These are phyloP conservation scores for Aspergillus calidoustus DNA, from an alignment of 2,329 filamentous ascomycete species.

Conservation along the genomic window DNA sequence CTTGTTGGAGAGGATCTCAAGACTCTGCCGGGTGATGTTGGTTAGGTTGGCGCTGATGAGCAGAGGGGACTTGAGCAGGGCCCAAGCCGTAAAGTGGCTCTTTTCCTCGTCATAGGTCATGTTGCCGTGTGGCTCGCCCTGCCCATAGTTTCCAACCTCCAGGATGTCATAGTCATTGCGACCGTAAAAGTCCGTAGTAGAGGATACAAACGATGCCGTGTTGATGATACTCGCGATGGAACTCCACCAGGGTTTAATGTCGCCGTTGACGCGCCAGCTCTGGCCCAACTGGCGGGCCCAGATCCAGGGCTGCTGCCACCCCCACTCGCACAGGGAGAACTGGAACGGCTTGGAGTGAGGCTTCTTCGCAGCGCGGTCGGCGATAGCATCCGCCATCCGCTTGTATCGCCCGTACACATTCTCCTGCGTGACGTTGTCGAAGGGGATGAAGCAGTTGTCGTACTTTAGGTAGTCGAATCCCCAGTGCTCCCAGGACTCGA, in stretches of 20 bases:
- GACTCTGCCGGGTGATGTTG: background rate
- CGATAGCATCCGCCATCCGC: slow-evolving; percentile 2
- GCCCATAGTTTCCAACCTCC: background rate
- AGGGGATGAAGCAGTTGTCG: slow-evolving; percentile 10
- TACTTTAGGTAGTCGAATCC: slow-evolving; percentile 1
- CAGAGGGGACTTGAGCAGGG: background rate
- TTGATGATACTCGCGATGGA: background rate
- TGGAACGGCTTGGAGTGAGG: background rate
- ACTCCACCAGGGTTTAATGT: slow-evolving; percentile 1
- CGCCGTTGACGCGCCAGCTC: slow-evolving; percentile 1
- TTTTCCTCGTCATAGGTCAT: slow-evolving; percentile 1
- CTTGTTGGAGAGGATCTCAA: background rate
- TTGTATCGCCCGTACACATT: slow-evolving; percentile 7
- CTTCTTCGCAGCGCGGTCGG: background rate
- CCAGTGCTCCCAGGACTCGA: slow-evolving; percentile 2
- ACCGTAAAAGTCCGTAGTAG: background rate
- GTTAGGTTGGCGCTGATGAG: background rate
- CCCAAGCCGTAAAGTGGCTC: slow-evolving; percentile 6
- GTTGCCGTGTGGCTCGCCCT: background rate
- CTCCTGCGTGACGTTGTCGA: slow-evolving; percentile 2
- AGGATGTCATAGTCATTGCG: background rate
- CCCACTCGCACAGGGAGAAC: slow-evolving; percentile 5
- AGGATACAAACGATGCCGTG: background rate
- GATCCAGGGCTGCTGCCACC: slow-evolving; percentile 1
- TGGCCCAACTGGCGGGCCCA: background rate